Evolutionary conservation across 352 stramenopile species (phyloP).

Genomic region (Globisporangium parvum): DNA sequence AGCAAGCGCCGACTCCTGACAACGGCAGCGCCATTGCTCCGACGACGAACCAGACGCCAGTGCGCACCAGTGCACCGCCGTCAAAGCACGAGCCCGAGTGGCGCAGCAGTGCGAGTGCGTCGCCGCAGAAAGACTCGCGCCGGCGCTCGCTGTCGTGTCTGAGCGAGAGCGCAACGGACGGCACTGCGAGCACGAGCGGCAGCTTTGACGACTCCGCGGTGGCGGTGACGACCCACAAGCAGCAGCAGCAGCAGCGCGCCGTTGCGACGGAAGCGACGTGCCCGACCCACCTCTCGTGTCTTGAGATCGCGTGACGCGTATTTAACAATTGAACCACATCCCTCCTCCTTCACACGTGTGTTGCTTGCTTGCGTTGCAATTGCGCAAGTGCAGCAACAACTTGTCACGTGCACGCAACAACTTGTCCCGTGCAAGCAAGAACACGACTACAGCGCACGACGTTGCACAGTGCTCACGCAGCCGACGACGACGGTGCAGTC

Average conservation of each 20-base stretch:
- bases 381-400: background rate
- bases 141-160: constrained; percentile 39
- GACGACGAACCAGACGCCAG: background rate
- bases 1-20: constrained; percentile 9
- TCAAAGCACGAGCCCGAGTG: background rate
- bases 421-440: too few relatives aligned
- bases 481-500: background rate
- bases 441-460: too few relatives aligned
- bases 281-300: constrained; percentile 28
- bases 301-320: constrained; percentile 28
- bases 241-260: constrained; percentile 16
- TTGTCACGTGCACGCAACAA: too few relatives aligned
- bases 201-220: constrained; percentile 29
- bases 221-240: background rate
- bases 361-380: background rate
- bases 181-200: constrained; percentile 49
- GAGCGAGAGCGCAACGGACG: constrained; percentile 35
- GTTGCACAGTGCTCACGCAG: background rate
- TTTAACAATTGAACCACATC: background rate
- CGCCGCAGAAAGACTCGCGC: constrained; percentile 13
- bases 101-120: background rate
- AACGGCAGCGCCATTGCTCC: too few relatives aligned
- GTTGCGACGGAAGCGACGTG: constrained; percentile 11
- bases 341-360: too few relatives aligned
- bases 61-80: background rate